Base-by-base conservation (phyloP, 2,329 filamentous ascomycete genomes). In the Aureobasidium leucospermi region DNA sequence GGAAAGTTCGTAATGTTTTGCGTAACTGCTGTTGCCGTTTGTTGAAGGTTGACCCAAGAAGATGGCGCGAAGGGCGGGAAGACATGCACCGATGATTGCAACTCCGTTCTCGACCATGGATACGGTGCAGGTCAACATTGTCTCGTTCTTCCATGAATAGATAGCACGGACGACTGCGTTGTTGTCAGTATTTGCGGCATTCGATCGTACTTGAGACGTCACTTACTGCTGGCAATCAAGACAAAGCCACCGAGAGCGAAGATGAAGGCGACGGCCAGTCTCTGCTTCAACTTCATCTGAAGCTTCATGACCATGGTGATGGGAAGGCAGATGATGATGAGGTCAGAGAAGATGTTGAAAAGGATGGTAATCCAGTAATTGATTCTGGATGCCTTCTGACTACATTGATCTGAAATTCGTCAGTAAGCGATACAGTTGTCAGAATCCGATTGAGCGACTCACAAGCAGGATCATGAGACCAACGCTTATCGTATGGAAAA, bases 231-330 rank as follows among this genome's bases (percentile, higher is more conserved):
- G 6, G 55, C 55, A 32, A 58, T 58, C 15, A 58, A 6, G 29
- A 58, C 55, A 6, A 58, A 58, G 6, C 32, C 34, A n/a, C 55
- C 55, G 9, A 58, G 16, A 5, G 55, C 55, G 23, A 58, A 58
- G 43, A 58, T 43, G 28, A 49, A 48, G 2, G 45, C 45, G 0
- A 58, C 55, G 9, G 43, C 55, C 11, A 58, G 6, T 29, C 45
- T 31, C 23, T 58, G 55, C 34, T 49, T 58, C 8, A 58, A 23
- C 38, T 48, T 49, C 55, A 58, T 58, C 11, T 58, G 55, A 4
- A 58, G 45, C 43, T 49, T 48, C 55, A 58, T 48, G 28, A 58
- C 55, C 55, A 58, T 58, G 8, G 55, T 48, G n/a, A 58, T 58
- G 1, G 55, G 55, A 34, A 58, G 45, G n/a, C 55, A 58, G 38